phyloP scores from a whole-genome alignment of 345 rosid genomes.

The Raphanus sativus region DNA sequence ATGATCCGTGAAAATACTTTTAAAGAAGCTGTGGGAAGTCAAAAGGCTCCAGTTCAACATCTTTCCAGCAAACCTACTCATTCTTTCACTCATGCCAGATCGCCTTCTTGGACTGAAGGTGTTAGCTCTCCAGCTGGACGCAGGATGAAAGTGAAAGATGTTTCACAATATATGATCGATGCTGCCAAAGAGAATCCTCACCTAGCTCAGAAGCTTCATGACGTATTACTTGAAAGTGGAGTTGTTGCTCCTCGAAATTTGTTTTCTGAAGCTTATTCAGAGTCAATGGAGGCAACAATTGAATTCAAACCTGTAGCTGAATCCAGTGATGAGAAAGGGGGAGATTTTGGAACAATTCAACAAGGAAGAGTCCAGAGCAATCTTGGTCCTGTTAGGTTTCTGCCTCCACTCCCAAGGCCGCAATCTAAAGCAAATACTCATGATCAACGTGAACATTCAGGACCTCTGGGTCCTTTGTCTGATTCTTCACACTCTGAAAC shows the following conservation, averaged over 20 bases:
- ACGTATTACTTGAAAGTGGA: slow-evolving; percentile 92
- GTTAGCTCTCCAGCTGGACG: slow-evolving; percentile 81
- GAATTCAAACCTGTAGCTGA: slow-evolving; percentile 48
- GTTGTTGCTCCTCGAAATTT: slow-evolving; percentile 83
- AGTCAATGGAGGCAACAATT: slow-evolving; percentile 48
- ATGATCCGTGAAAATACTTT: slow-evolving; percentile 31
- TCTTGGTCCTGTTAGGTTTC: slow-evolving; percentile 44
- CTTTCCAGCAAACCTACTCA: slow-evolving; percentile 49
- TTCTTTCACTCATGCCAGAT: slow-evolving; percentile 62
- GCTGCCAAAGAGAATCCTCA: slow-evolving; percentile 96
- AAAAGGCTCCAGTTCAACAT: slow-evolving; percentile 38
- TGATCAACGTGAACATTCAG: slow-evolving; percentile 51
- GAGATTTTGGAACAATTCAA: slow-evolving; percentile 35
- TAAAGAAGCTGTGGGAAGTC: slow-evolving; percentile 32
- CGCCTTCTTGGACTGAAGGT: slow-evolving; percentile 98
- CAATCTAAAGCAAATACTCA: slow-evolving; percentile 42
- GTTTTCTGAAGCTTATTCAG: slow-evolving; percentile 64
- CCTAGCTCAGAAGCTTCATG: slow-evolving; percentile 86
- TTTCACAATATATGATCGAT: slow-evolving; percentile 90
- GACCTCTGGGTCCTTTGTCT: slow-evolving; percentile 31
- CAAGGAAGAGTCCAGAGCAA: slow-evolving; percentile 48
- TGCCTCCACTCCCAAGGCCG: slow-evolving; percentile 61
- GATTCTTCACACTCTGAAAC: slow-evolving; percentile 50
- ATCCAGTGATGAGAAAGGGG: slow-evolving; percentile 42
- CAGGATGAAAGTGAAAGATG: slow-evolving; percentile 91